Percentiles rank a stretch among this genome's conserved stretches.
Evolutionary conservation across 768 basidiomycete genomes (phyloP).

Genomic region (Cubamyces sp.): DNA sequence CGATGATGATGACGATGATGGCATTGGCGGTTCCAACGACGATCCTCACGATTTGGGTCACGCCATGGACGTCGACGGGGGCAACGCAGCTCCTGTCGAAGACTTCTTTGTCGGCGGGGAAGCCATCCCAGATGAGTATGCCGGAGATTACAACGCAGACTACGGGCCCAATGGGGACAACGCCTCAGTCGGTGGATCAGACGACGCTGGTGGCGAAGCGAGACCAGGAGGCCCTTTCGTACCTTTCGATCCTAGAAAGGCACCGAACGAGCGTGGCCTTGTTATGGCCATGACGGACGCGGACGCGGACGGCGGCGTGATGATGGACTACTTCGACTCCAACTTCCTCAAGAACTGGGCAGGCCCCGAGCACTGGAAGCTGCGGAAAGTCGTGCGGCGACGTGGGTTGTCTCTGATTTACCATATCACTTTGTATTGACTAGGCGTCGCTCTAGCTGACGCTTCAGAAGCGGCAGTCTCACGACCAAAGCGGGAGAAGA

Average conservation of each 20-base stretch:
- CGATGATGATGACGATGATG: slow-evolving; percentile 51
- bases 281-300: slow-evolving; percentile 84
- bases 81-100: slow-evolving; percentile 45
- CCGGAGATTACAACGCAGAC: slow-evolving; percentile 36
- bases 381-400: slow-evolving; percentile 78
- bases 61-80: slow-evolving; percentile 46
- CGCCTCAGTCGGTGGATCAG: slow-evolving; percentile 45
- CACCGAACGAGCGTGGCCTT: slow-evolving; percentile 76
- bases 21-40: slow-evolving; percentile 37
- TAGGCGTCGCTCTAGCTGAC: slow-evolving; percentile 42
- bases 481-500: slow-evolving; percentile 68
- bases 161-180: slow-evolving; percentile 53
- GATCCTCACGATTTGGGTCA: slow-evolving; percentile 40
- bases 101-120: slow-evolving; percentile 74
- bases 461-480: slow-evolving; percentile 53
- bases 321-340: slow-evolving; percentile 91
- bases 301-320: slow-evolving; percentile 59
- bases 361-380: slow-evolving; percentile 98
- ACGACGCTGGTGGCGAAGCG: slow-evolving; percentile 38
- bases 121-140: slow-evolving; percentile 53
- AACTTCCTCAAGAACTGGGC: slow-evolving; percentile 94
- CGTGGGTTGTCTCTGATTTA: slow-evolving; percentile 49
- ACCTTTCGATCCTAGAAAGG: slow-evolving; percentile 85
- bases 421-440: neutral
- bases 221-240: slow-evolving; percentile 52